Evolutionary conservation across 495 filamentous ascomycete species (phyloP), one percentile per base, ranked within the genome.

Genomic region (Penicillium bovifimosum): DNA sequence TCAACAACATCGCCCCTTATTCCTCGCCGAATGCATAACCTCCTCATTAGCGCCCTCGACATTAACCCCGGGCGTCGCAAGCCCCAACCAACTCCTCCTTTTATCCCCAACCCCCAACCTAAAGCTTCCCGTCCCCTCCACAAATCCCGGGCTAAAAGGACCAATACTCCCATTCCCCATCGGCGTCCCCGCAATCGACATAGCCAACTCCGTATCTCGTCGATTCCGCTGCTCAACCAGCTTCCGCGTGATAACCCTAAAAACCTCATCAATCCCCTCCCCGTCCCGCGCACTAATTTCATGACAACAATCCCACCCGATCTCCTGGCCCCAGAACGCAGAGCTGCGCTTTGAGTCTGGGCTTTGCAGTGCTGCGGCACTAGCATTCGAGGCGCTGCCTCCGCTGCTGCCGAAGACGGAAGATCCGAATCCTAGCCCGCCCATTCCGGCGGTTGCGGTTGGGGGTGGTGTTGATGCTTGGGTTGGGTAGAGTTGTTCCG

Each of bases 191-290:
- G 38, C 54, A 17, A 36, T 41, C 26, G 63, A 66, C 29, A 65
- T 45, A 35, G 76, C 76, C 51, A 84, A 76, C 55, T 82, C 78
- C 35, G 84, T 82, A 64, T 72, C 63, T 9, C 74, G 68, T 39
- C 81, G 83, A 61, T 87, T 80, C 58, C 87, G 83, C 76, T 93
- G 90, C 75, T 96, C 92, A 28, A 98, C 92, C 50, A 98, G 76
- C 69, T 96, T 96, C 61, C 93, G 75, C 33, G 92, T 90, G 34
- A 96, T 93, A 14, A 96, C 92, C 0, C 91, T 80, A 59, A 98
- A 98, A 0, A 98, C 92, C 73, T 98, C 93, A 46, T 98, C 93
- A 9, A 98, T 90, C 3, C 92, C 92, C 74, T 97, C 92, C 14
- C 93, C 93, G 63, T 88, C 88, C 75, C 91, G 88, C 18, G 92